These are phyloP conservation scores for Candida bentonensis DNA, from an alignment of 805 yeast species.

Conservation along the genomic window DNA sequence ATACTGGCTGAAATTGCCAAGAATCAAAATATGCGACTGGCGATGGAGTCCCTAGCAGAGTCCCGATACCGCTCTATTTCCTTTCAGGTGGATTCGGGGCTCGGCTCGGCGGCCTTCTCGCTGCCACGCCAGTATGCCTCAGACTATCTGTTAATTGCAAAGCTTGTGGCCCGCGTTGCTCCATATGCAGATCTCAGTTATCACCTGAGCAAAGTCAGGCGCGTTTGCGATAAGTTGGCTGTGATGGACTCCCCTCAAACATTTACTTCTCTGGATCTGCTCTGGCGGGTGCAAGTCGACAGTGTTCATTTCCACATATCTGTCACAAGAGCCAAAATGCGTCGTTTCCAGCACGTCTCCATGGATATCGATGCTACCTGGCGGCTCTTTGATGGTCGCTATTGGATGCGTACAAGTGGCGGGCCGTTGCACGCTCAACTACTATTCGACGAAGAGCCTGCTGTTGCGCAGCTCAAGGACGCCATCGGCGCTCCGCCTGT, in stretches of 20 bases:
- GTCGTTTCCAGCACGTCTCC: background rate
- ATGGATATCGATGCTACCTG: background rate
- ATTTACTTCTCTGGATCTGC: background rate
- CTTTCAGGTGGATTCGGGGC: background rate
- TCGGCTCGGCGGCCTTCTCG: background rate
- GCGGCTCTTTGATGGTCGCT: background rate
- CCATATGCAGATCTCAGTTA: slow-evolving; percentile 1
- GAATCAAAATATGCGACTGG: background rate
- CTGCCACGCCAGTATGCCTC: background rate
- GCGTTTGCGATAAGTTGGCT: background rate
- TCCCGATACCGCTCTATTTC: background rate
- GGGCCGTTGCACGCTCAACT: background rate
- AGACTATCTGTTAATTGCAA: background rate
- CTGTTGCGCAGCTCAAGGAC: background rate
- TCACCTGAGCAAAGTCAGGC: background rate
- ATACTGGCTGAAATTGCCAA: background rate
- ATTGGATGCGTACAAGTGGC: background rate
- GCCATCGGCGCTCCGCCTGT: background rate
- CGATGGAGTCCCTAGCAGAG: background rate
- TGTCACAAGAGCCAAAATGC: background rate
- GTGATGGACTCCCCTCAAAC: background rate
- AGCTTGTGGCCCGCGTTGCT: background rate
- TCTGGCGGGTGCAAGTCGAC: background rate
- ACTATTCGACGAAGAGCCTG: background rate
- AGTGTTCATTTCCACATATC: background rate